Percentiles rank a stretch among this genome's conserved stretches.
These are phyloP conservation scores for Jaapia argillacea DNA, from an alignment of 768 basidiomycete species.

Conservation along the genomic window DNA sequence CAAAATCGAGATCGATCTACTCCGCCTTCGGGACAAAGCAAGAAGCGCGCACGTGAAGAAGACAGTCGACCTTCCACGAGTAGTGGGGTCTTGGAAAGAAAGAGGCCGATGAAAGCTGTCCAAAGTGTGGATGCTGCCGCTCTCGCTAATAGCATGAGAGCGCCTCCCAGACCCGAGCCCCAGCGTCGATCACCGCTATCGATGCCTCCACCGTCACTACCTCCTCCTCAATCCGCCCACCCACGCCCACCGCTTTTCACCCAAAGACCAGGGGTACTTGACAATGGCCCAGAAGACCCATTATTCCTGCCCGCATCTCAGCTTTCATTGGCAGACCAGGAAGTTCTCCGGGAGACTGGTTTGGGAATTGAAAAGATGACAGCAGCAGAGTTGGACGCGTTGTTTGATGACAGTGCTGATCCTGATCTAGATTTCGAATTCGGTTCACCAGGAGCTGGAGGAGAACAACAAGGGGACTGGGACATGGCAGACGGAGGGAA, in stretches of 20 bases:
- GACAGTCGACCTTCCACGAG: conserved; percentile 20
- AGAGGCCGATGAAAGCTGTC: conserved; percentile 45
- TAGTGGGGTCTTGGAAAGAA: conserved; percentile 29
- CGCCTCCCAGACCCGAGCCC: too few species aligned
- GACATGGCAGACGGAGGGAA: conserved; percentile 9
- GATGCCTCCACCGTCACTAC: conserved; percentile 26
- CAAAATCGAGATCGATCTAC: conserved; percentile 1
- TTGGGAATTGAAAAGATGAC: conserved; percentile 62
- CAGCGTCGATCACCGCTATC: too few species aligned
- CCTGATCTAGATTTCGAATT: conserved; percentile 29
- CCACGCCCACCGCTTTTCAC: background rate
- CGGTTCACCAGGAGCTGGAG: conserved; percentile 5
- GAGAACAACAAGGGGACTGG: conserved; percentile 1
- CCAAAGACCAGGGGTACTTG: background rate
- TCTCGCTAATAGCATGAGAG: background rate
- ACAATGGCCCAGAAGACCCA: too few species aligned
- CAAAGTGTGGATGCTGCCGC: conserved; percentile 20
- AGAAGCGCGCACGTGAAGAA: conserved; percentile 33
- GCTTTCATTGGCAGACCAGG: conserved; percentile 44
- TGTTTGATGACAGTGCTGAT: conserved; percentile 51
- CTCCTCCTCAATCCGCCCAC: conserved; percentile 21
- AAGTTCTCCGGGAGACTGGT: conserved; percentile 46
- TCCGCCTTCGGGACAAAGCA: conserved; percentile 8
- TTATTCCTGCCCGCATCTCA: conserved; percentile 23
- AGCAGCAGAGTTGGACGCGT: conserved; percentile 45